phyloP scores from a whole-genome alignment of 2,329 filamentous ascomycete genomes.

The Epichloe sp. region DNA sequence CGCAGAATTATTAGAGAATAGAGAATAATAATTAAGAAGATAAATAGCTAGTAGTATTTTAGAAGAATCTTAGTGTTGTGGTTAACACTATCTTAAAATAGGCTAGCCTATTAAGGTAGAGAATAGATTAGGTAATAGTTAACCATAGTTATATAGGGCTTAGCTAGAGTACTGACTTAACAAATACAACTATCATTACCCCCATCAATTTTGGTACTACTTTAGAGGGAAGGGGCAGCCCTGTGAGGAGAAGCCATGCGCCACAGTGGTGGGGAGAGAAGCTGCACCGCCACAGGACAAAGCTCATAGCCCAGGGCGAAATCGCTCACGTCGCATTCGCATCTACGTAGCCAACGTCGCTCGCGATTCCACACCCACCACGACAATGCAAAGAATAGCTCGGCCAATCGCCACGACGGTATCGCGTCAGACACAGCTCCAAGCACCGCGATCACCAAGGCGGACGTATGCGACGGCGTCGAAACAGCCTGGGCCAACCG shows the following conservation, averaged over 20 bases:
- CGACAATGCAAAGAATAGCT: not conserved
- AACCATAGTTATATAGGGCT: too few relatives aligned
- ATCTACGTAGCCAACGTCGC: not conserved
- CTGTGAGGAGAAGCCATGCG: not conserved
- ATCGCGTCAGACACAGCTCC: not conserved
- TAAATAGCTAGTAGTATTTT: too few relatives aligned
- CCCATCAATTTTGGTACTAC: too few relatives aligned
- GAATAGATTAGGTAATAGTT: too few relatives aligned
- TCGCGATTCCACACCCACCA: not conserved
- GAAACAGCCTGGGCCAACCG: slow-evolving; percentile 15
- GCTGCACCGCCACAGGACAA: not conserved
- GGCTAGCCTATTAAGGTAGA: too few relatives aligned
- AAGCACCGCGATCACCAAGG: not conserved
- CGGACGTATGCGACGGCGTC: slow-evolving; percentile 13
- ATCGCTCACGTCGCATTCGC: not conserved
- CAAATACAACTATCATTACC: too few relatives aligned
- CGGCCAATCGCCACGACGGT: not conserved
- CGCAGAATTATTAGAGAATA: too few relatives aligned
- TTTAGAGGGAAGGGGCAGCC: not conserved
- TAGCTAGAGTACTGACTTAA: too few relatives aligned
- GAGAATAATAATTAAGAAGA: too few relatives aligned
- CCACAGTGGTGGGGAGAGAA: not conserved
- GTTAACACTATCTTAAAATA: too few relatives aligned
- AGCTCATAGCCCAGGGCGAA: not conserved
- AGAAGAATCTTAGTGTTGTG: too few relatives aligned